These are phyloP conservation scores for Raddia distichophylla DNA, from an alignment of 176 grass and related monocot species.

Conservation along the genomic window DNA sequence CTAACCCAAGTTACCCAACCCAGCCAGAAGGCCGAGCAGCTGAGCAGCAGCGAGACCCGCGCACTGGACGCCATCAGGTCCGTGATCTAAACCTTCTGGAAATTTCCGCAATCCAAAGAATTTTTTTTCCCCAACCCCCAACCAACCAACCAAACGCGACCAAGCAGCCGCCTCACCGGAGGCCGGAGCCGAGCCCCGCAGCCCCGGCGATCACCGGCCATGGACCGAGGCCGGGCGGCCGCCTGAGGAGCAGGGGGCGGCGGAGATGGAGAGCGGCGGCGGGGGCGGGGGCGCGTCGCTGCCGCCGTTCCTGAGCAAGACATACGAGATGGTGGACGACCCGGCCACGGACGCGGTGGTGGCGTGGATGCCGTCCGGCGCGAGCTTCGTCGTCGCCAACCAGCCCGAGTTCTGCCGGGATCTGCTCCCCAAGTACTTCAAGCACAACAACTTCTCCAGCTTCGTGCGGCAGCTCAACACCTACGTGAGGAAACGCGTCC, in stretches of 20 bases:
- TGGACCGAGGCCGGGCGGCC: slow-evolving; percentile 16
- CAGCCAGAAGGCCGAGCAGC: neutral
- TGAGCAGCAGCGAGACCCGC: neutral
- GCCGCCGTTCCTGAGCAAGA: slow-evolving; percentile 93
- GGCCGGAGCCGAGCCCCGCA: neutral
- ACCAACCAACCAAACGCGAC: slow-evolving; percentile 38
- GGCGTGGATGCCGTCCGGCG: slow-evolving; percentile 63
- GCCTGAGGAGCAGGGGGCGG: neutral
- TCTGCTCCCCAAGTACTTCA: slow-evolving; percentile 97
- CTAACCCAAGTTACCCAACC: no score
- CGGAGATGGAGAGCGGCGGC: slow-evolving; percentile 49
- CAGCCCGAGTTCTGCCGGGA: slow-evolving; percentile 75
- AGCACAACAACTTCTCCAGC: slow-evolving; percentile 99
- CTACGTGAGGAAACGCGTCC: slow-evolving; percentile 64
- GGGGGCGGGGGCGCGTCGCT: slow-evolving; percentile 56
- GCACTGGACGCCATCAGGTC: slow-evolving; percentile 21
- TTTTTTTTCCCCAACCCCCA: slow-evolving; percentile 21
- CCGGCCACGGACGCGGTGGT: slow-evolving; percentile 74
- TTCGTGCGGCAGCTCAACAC: slow-evolving; percentile 98
- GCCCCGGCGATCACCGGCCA: slow-evolving; percentile 37
- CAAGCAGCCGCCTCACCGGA: slow-evolving; percentile 15
- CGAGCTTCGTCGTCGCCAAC: slow-evolving; percentile 85
- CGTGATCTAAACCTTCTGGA: slow-evolving; percentile 46
- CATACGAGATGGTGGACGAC: slow-evolving; percentile 99
- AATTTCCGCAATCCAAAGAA: slow-evolving; percentile 56